phyloP scores from a whole-genome alignment of 106 monocot species.

The Dioscorea alata region DNA sequence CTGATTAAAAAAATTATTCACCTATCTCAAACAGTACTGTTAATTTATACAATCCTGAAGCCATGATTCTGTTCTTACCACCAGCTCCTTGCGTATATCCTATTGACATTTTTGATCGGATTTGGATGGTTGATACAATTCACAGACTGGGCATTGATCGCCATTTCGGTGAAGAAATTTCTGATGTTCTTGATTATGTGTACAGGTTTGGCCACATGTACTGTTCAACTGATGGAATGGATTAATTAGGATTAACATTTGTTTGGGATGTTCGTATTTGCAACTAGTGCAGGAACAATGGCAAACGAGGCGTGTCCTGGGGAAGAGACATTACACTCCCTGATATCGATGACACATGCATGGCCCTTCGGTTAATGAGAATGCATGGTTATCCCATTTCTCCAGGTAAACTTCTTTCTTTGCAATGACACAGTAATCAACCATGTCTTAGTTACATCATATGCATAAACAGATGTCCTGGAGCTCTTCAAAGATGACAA shows the following conservation, averaged over 20 bases:
- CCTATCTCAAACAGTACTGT: not conserved
- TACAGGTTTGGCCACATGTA: slow-evolving; percentile 19
- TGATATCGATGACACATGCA: slow-evolving; percentile 75
- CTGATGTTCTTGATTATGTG: slow-evolving; percentile 51
- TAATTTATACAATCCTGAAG: not conserved
- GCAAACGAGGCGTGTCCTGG: slow-evolving; percentile 70
- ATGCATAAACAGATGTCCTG: too few species aligned
- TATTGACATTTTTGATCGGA: slow-evolving; percentile 78
- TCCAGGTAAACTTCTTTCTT: too few species aligned
- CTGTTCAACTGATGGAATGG: not conserved
- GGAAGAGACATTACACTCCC: slow-evolving; percentile 55
- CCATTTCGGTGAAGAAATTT: slow-evolving; percentile 61
- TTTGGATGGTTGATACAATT: slow-evolving; percentile 78
- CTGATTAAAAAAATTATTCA: not conserved
- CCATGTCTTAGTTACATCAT: too few species aligned
- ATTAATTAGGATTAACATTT: not conserved
- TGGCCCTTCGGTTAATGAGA: slow-evolving; percentile 40
- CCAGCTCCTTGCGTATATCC: slow-evolving; percentile 89
- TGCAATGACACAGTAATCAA: too few species aligned
- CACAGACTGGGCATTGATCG: slow-evolving; percentile 79
- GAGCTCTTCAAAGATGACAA: too few species aligned
- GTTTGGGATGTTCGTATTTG: not conserved
- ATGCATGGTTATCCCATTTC: too few species aligned
- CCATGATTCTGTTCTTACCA: not conserved
- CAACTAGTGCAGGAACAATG: slow-evolving; percentile 38